Evolutionary conservation across 2,329 filamentous ascomycete species (phyloP).

Genomic region (Aspergillus sp.): DNA sequence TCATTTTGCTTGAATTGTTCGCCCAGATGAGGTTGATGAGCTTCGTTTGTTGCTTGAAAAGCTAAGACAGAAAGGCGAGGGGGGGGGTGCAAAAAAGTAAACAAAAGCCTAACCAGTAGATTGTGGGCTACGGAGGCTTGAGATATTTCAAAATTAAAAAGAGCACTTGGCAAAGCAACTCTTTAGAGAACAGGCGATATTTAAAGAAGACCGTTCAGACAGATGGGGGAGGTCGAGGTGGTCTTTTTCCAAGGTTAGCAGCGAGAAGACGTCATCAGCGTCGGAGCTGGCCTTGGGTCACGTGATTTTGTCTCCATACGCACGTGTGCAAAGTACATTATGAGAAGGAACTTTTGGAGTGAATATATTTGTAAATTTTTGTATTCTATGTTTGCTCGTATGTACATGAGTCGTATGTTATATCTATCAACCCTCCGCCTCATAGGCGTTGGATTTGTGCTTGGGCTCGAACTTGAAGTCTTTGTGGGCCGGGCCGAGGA

Average conservation of each 20-base stretch:
- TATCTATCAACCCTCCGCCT: slow-evolving; percentile 56
- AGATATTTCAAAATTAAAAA: background rate
- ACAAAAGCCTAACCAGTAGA: slow-evolving; percentile 13
- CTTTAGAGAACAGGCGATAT: background rate
- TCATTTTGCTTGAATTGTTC: slow-evolving; percentile 51
- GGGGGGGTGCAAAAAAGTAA: slow-evolving; percentile 13
- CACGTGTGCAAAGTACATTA: background rate
- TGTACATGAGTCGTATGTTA: background rate
- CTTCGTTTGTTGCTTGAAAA: background rate
- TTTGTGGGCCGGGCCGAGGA: slow-evolving; percentile 83
- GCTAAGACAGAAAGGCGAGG: slow-evolving; percentile 5
- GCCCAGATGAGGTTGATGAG: background rate
- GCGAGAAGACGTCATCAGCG: slow-evolving; percentile 35
- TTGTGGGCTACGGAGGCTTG: background rate
- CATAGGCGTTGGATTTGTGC: slow-evolving; percentile 90
- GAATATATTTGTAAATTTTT: background rate
- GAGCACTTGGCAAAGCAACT: too few relatives aligned
- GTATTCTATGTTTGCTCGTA: background rate
- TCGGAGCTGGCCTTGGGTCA: slow-evolving; percentile 13
- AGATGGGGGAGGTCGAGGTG: slow-evolving; percentile 55
- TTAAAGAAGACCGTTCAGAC: background rate
- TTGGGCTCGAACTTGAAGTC: slow-evolving; percentile 95
- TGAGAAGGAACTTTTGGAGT: background rate
- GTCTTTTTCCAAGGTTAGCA: slow-evolving; percentile 56
- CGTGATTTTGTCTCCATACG: slow-evolving; percentile 8